Conservation (phyloP, 2,329 filamentous ascomycete genomes). For the Fusarium beomiforme region DNA sequence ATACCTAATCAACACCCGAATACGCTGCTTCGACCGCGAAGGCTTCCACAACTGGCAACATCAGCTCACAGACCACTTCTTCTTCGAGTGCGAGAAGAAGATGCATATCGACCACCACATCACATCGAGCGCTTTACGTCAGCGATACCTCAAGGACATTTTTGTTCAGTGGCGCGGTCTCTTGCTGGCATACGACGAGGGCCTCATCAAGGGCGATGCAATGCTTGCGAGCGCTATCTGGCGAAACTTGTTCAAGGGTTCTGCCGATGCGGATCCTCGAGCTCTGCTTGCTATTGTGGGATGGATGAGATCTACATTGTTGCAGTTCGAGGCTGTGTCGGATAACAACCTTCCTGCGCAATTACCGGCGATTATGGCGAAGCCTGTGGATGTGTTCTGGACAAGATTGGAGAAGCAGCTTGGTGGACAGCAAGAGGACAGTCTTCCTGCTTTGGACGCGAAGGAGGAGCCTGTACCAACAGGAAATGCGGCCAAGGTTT, state of each 20-base stretch:
- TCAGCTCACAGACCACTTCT: constrained; percentile 94
- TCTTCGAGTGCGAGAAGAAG: constrained; percentile 84
- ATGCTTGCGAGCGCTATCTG: constrained; percentile 85
- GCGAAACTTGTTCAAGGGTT: constrained; percentile 90
- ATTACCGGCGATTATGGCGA: constrained; percentile 48
- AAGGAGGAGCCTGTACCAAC: constrained; percentile 22
- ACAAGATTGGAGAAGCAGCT: constrained; percentile 55
- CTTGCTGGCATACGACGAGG: constrained; percentile 86
- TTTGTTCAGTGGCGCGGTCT: constrained; percentile 93
- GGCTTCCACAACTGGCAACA: constrained; percentile 82
- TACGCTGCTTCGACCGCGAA: constrained; percentile 79
- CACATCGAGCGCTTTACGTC: constrained; percentile 65
- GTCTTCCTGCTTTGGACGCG: constrained; percentile 27
- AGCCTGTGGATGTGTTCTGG: constrained; percentile 56
- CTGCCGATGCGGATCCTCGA: constrained; percentile 61
- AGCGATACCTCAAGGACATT: constrained; percentile 83
- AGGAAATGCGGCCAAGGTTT: constrained; percentile 29
- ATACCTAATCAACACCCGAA: constrained; percentile 86
- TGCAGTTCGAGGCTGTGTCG: constrained; percentile 59
- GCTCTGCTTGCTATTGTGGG: constrained; percentile 63
- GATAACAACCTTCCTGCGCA: constrained; percentile 54
- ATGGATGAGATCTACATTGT: constrained; percentile 63
- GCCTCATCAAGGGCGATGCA: constrained; percentile 78
- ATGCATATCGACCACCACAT: constrained; percentile 85
- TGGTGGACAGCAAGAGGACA: constrained; percentile 44